Conservation (phyloP, 306 rosid genomes). For the Trichosanthes cucumerina region DNA sequence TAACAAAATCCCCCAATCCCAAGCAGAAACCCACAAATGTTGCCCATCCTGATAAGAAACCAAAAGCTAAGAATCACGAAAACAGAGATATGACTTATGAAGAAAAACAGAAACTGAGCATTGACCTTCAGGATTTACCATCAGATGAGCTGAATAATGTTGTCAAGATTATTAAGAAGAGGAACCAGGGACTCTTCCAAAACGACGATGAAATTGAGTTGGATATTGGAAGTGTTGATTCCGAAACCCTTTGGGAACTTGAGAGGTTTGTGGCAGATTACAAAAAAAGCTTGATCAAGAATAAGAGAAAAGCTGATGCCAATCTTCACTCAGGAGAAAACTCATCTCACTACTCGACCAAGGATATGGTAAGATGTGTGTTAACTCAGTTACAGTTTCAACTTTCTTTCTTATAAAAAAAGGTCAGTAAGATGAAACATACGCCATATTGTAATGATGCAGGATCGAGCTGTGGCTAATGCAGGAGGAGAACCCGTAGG, state of each 20-base stretch:
- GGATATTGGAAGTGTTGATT: slow-evolving; percentile 74
- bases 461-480: slow-evolving; percentile 29
- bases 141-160: slow-evolving; percentile 63
- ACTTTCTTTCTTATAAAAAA: background rate
- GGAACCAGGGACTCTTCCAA: slow-evolving; percentile 53
- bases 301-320: slow-evolving; percentile 57
- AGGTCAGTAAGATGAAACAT: background rate
- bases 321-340: slow-evolving; percentile 41
- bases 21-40: slow-evolving; percentile 23
- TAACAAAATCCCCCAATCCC: slow-evolving; percentile 22
- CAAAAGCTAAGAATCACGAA: slow-evolving; percentile 60
- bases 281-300: slow-evolving; percentile 67
- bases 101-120: slow-evolving; percentile 78
- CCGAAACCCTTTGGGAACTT: slow-evolving; percentile 91
- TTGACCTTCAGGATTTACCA: slow-evolving; percentile 66
- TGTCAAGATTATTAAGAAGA: slow-evolving; percentile 71
- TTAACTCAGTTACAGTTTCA: background rate
- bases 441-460: slow-evolving; percentile 7
- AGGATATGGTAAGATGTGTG: background rate
- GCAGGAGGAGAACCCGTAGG: slow-evolving; percentile 25
- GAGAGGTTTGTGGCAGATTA: slow-evolving; percentile 76
- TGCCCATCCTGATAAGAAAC: slow-evolving; percentile 58
- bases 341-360: background rate
- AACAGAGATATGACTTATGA: slow-evolving; percentile 79
- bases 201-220: slow-evolving; percentile 94